phyloP scores from a whole-genome alignment of 805 yeast species.

The Candida stauntonica region DNA sequence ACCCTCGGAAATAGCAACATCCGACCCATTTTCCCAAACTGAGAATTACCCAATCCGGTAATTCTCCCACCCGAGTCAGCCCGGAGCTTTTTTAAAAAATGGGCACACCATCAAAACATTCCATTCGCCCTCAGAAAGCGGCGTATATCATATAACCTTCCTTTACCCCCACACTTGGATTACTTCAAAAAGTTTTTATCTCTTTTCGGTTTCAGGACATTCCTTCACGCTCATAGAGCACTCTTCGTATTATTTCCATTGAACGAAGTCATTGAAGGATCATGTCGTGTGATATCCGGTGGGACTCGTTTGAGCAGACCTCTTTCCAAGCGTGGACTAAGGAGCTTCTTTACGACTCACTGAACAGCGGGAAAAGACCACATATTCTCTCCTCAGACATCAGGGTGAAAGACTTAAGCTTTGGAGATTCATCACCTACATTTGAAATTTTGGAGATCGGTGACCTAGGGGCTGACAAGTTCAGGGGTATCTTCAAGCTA shows the following conservation, averaged over 20 bases:
- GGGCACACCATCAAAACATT: neutral
- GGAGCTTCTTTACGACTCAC: slow-evolving; percentile 63
- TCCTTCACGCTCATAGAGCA: no score
- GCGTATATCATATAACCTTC: no score
- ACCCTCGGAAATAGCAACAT: no score
- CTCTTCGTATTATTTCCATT: no score
- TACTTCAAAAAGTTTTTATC: no score
- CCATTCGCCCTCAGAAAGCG: neutral
- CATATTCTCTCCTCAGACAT: slow-evolving; percentile 67
- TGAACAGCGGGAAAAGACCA: slow-evolving; percentile 70
- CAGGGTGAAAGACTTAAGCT: slow-evolving; percentile 60
- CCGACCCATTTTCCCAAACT: no score
- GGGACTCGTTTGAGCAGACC: slow-evolving; percentile 69
- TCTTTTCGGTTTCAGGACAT: no score
- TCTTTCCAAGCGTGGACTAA: slow-evolving; percentile 58
- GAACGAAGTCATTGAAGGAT: neutral
- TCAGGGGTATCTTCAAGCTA: slow-evolving; percentile 77
- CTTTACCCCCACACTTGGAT: no score
- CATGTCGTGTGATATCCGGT: slow-evolving; percentile 77
- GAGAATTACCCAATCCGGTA: no score
- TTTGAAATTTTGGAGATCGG: slow-evolving; percentile 82
- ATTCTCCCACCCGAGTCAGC: neutral
- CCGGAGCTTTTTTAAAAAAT: neutral
- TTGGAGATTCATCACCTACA: slow-evolving; percentile 70
- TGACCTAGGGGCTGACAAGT: slow-evolving; percentile 69